phyloP scores from a whole-genome alignment of 176 grass and related monocot species.

The Areca catechu region DNA sequence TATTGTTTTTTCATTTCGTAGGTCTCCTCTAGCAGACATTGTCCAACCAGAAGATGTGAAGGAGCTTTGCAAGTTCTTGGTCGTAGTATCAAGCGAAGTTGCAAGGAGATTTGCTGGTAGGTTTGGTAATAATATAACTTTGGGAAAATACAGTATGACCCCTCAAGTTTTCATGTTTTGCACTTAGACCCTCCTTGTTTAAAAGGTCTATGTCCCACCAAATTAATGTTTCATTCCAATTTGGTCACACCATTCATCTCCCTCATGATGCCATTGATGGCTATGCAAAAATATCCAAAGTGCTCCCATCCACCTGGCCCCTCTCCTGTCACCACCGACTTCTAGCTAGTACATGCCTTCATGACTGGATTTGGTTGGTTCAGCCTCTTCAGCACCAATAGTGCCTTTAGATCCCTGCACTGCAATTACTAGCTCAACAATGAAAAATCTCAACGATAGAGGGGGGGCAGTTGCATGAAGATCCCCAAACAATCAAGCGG shows the following conservation, averaged over 20 bases:
- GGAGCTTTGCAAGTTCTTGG: constrained; percentile 77
- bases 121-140: constrained; percentile 16
- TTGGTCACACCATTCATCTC: too few relatives aligned
- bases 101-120: constrained; percentile 63
- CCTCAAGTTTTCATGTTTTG: too few relatives aligned
- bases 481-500: constrained; percentile 34
- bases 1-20: constrained; percentile 17
- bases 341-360: background rate
- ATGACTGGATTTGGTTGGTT: constrained; percentile 17
- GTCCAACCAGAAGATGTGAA: constrained; percentile 73
- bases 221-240: too few relatives aligned
- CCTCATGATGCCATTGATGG: too few relatives aligned
- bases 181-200: too few relatives aligned
- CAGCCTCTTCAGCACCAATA: constrained; percentile 77
- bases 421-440: constrained; percentile 37
- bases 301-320: background rate
- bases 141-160: background rate
- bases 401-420: constrained; percentile 79
- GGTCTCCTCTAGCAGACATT: constrained; percentile 92
- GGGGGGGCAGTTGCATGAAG: constrained; percentile 4
- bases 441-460: constrained; percentile 13
- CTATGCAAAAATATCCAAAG: too few relatives aligned
- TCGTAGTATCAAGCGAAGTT: constrained; percentile 54
- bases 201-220: too few relatives aligned
- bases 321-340: background rate